Base-by-base conservation (phyloP, 177 flowering plant species). In the Vitis hybrid region DNA sequence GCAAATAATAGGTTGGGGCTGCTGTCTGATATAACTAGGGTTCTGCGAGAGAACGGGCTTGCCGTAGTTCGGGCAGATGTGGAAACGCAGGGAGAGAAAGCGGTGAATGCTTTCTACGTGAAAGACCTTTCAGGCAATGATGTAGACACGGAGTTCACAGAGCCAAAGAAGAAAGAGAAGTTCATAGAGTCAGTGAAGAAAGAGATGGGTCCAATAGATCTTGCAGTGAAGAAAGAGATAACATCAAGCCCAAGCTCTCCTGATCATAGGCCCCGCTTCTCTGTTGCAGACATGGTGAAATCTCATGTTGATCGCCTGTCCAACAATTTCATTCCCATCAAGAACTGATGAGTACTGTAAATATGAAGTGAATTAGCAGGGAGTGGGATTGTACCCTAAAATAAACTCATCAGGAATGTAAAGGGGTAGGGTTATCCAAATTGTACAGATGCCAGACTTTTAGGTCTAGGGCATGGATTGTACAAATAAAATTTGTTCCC, bases 231-330 rank as follows among this genome's bases (percentile, higher is more conserved):
- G 72, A 78, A 82, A 7, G 82, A 83, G 18, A 70, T 64, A 8
- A 27, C 17, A 4, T 56, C 48, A 0, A 72, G 67, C 57, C 65
- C 74, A 2, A 73, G 62, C 56, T 70, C 78, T n/a, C 70, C 72
- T 2, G 79, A n/a, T n/a, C 18, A 69, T 6, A 76, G 75, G 70
- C 46, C 83, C n/a, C 76, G 75, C n/a, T 80, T 82, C 67, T 85
- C 91, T 1, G 30, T 88, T 2, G 79, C 81, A 2, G 82, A 77
- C 56, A 66, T 87, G 52, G 40, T 91, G 5, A 84, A 75, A 66
- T 81, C 86, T 58, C 85, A 87, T 52, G 67, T 88, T 2, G 87
- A 74, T n/a, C 85, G 89, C 8, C 57, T 88, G 59, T 88, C 95
- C 60, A 83, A 79, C n/a, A 82, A 78, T 71, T 84, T 86, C 13